Evolutionary conservation across 371 early-diverging fungal genomes (phyloP).

Genomic region (Coemansia sp.): DNA sequence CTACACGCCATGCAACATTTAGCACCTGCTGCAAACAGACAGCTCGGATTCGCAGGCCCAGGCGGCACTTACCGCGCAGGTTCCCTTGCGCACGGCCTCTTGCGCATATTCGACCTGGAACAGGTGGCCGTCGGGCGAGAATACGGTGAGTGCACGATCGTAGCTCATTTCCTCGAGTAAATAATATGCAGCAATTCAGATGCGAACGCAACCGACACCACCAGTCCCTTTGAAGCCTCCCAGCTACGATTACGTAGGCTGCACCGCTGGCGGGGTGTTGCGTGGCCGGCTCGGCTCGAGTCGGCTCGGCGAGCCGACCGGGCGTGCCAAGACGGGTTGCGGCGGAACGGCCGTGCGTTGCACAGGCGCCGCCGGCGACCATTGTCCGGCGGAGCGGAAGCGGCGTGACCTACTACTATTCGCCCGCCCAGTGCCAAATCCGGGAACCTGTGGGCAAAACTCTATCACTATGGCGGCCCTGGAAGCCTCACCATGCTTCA

Average conservation of each 20-base stretch:
- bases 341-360: too few species aligned
- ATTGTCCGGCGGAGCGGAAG: too few species aligned
- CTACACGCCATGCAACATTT: constrained; percentile 54
- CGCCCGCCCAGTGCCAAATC: not conserved
- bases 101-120: constrained; percentile 99
- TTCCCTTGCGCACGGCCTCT: constrained; percentile 98
- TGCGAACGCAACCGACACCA: not conserved
- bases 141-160: constrained; percentile 96
- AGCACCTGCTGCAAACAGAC: not conserved
- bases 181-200: constrained; percentile 1
- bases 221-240: too few species aligned
- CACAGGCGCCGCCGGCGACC: too few species aligned
- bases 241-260: not conserved
- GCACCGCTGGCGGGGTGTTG: not conserved
- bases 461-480: too few species aligned
- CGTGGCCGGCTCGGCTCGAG: too few species aligned
- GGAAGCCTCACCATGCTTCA: not conserved
- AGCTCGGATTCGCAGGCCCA: not conserved
- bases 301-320: not conserved
- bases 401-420: too few species aligned
- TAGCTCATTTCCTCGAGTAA: constrained; percentile 57
- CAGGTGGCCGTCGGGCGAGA: constrained; percentile 99
- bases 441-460: not conserved
- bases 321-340: too few species aligned
- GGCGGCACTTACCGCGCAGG: constrained; percentile 80